Evolutionary conservation across 2,329 filamentous ascomycete species (phyloP).

Genomic region (Diaporthe ilicicola): DNA sequence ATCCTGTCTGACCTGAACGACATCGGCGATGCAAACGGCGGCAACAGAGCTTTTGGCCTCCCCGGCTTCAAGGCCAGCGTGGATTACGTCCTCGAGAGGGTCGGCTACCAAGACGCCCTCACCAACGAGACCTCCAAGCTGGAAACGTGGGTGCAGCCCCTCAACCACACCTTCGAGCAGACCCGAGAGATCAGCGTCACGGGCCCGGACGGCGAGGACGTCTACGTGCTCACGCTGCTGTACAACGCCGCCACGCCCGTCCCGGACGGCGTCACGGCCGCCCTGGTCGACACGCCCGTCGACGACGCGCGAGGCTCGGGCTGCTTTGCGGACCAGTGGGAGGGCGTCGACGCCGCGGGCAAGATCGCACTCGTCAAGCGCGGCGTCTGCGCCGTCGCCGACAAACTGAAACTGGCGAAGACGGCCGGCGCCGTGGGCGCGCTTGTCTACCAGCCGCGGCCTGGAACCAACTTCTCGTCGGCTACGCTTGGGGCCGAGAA

Average conservation of each 20-base stretch:
- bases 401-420: conserved; percentile 55
- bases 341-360: conserved; percentile 49
- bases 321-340: conserved; percentile 53
- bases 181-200: conserved; percentile 52
- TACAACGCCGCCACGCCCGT: conserved; percentile 56
- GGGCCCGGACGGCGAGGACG: conserved; percentile 54
- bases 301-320: conserved; percentile 47
- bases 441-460: conserved; percentile 69
- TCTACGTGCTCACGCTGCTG: conserved; percentile 52
- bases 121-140: conserved; percentile 44
- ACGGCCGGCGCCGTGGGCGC: conserved; percentile 52
- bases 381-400: conserved; percentile 51
- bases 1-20: conserved; percentile 54
- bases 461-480: conserved; percentile 47
- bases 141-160: conserved; percentile 55
- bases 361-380: conserved; percentile 57
- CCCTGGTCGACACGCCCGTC: conserved; percentile 47
- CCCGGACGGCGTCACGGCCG: conserved; percentile 42
- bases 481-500: conserved; percentile 57
- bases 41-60: conserved; percentile 67
- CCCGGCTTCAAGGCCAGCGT: conserved; percentile 67
- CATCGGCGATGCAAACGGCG: conserved; percentile 63
- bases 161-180: conserved; percentile 55
- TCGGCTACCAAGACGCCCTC: conserved; percentile 49
- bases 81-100: conserved; percentile 61